phyloP scores from a whole-genome alignment of 1,284 basidiomycete genomes.

The Boletus holoroseus region DNA sequence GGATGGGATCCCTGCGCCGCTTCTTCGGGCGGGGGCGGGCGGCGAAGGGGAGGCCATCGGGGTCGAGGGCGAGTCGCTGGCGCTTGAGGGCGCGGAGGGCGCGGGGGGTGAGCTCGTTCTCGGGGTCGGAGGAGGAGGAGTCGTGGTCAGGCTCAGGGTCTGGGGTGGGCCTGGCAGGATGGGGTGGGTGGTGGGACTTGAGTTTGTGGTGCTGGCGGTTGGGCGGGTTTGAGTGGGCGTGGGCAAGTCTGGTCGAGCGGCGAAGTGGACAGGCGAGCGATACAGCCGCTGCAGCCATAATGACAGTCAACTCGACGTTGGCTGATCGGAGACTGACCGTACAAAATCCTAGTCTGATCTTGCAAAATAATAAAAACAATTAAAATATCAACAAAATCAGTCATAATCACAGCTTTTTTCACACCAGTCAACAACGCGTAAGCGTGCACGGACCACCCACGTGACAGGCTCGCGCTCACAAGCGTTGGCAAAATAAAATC shows the following conservation, averaged over 20 bases:
- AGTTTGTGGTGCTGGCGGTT: not conserved
- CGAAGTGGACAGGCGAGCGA: constrained; percentile 30
- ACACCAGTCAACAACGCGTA: constrained; percentile 19
- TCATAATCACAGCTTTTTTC: not conserved
- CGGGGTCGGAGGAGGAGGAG: constrained; percentile 20
- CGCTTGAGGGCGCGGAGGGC: constrained; percentile 34
- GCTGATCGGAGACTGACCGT: constrained; percentile 13
- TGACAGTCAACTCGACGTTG: constrained; percentile 17
- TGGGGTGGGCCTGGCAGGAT: not conserved
- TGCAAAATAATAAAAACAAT: constrained; percentile 6
- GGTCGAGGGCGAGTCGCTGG: constrained; percentile 31
- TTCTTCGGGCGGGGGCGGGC: constrained; percentile 16
- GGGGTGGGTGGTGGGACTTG: not conserved
- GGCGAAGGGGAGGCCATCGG: constrained; percentile 23
- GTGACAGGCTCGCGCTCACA: constrained; percentile 10
- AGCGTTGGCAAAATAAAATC: too few relatives aligned
- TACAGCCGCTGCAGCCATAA: constrained; percentile 31
- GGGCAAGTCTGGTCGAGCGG: constrained; percentile 26
- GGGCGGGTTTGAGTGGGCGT: constrained; percentile 13
- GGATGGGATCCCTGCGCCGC: constrained; percentile 21
- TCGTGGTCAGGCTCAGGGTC: constrained; percentile 23
- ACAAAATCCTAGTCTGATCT: not conserved
- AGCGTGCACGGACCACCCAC: constrained; percentile 27
- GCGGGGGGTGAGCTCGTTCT: constrained; percentile 33
- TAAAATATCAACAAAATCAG: not conserved